Evolutionary conservation across 2,329 filamentous ascomycete species (phyloP).

Genomic region (Thielaviopsis musarum): DNA sequence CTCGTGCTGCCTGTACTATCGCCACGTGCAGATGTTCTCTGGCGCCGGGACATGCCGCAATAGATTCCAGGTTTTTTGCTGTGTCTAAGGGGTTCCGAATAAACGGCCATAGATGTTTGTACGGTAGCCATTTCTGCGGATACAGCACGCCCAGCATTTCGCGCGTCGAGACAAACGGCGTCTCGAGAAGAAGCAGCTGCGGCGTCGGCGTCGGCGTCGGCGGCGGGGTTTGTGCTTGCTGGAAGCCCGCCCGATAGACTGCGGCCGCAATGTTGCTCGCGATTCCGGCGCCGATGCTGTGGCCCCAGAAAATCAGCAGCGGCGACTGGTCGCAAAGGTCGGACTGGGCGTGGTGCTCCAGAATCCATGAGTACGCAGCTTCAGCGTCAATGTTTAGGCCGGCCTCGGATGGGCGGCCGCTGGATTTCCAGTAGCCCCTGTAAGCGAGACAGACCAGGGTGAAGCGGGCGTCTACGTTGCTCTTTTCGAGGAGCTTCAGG

Average conservation of each 20-base stretch:
- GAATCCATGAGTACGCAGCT: conserved; percentile 47
- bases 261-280: conserved; percentile 42
- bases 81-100: conserved; percentile 47
- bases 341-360: conserved; percentile 22
- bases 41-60: conserved; percentile 21
- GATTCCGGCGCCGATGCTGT: conserved; percentile 59
- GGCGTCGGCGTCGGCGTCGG: conserved; percentile 9
- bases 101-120: conserved; percentile 58
- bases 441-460: conserved; percentile 42
- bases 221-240: conserved; percentile 10
- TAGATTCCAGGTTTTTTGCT: conserved; percentile 30
- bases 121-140: conserved; percentile 65
- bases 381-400: conserved; percentile 54
- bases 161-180: conserved; percentile 54
- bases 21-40: conserved; percentile 22
- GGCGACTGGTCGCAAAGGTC: conserved; percentile 16
- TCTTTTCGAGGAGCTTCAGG: conserved; percentile 28
- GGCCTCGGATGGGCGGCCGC: conserved; percentile 50
- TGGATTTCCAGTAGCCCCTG: conserved; percentile 64
- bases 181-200: conserved; percentile 49
- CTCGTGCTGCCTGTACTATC: conserved; percentile 39
- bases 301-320: conserved; percentile 52
- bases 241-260: conserved; percentile 11
- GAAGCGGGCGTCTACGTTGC: conserved; percentile 21
- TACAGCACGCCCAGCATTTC: conserved; percentile 58